Evolutionary conservation across 2,329 filamentous ascomycete genomes (phyloP).

Genomic region (Colletotrichum costaricense): DNA sequence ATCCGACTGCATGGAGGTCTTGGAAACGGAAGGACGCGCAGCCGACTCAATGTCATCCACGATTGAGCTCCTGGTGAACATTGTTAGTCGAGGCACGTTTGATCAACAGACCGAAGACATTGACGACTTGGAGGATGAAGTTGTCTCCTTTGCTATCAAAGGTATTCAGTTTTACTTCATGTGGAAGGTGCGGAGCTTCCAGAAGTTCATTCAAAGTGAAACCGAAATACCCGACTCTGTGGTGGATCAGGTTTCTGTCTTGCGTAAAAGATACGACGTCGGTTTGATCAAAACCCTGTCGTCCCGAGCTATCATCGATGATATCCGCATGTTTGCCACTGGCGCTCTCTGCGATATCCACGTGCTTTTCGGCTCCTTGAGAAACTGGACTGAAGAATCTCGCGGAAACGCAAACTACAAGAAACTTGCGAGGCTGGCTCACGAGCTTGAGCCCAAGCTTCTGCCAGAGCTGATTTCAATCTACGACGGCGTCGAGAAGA

Average conservation of each 20-base stretch:
- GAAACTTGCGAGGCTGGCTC: slow-evolving; percentile 69
- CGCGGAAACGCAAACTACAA: slow-evolving; percentile 31
- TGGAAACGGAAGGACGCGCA: slow-evolving; percentile 72
- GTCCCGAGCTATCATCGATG: slow-evolving; percentile 77
- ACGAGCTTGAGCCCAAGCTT: slow-evolving; percentile 72
- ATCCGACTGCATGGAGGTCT: slow-evolving; percentile 78
- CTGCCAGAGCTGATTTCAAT: slow-evolving; percentile 79
- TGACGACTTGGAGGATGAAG: slow-evolving; percentile 82
- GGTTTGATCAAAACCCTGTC: slow-evolving; percentile 77
- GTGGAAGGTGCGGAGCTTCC: slow-evolving; percentile 82
- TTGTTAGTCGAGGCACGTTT: slow-evolving; percentile 80
- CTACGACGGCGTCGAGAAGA: slow-evolving; percentile 81
- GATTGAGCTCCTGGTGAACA: slow-evolving; percentile 77
- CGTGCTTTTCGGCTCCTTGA: slow-evolving; percentile 80
- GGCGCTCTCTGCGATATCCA: slow-evolving; percentile 85
- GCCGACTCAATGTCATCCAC: slow-evolving; percentile 61
- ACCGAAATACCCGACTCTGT: slow-evolving; percentile 66
- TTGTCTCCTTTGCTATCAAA: slow-evolving; percentile 81
- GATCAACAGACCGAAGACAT: slow-evolving; percentile 76
- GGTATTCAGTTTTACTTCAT: slow-evolving; percentile 90
- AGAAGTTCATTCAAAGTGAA: slow-evolving; percentile 65
- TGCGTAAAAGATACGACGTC: slow-evolving; percentile 68
- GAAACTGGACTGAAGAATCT: slow-evolving; percentile 60
- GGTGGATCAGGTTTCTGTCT: slow-evolving; percentile 68
- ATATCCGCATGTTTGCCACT: slow-evolving; percentile 80